phyloP scores from a whole-genome alignment of 2,329 filamentous ascomycete genomes.

The Raffaelea albimanens region DNA sequence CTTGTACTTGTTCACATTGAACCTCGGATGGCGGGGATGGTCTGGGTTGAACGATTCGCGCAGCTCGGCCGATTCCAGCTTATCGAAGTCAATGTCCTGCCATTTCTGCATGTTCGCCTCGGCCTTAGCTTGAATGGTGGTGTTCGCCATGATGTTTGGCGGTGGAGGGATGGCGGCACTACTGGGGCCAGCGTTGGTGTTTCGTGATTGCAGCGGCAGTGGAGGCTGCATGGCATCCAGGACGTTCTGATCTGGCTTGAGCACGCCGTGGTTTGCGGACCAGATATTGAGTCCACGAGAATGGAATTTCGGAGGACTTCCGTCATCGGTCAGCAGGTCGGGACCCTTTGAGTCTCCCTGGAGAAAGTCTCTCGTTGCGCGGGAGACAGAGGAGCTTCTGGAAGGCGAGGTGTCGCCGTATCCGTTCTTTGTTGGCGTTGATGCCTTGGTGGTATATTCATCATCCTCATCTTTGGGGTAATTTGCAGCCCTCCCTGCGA shows the following conservation, averaged over 20 bases:
- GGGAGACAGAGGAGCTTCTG: no score
- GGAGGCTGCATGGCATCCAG: background rate
- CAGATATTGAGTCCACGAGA: conserved; percentile 6
- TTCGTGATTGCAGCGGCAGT: background rate
- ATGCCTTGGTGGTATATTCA: no score
- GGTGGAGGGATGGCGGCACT: no score
- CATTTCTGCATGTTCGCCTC: no score
- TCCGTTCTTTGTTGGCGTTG: no score
- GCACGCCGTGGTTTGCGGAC: conserved; percentile 8
- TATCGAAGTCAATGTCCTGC: no score
- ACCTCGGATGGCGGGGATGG: conserved; percentile 18
- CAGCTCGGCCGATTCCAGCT: background rate
- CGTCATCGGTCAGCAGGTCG: conserved; percentile 13
- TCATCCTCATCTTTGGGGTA: no score
- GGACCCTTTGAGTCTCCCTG: conserved; percentile 13
- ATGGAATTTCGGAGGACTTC: background rate
- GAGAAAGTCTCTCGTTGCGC: conserved; percentile 9
- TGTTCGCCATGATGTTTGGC: no score
- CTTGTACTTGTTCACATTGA: conserved; percentile 37
- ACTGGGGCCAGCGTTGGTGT: background rate
- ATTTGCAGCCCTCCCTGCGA: no score
- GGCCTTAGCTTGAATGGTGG: no score
- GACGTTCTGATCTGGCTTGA: background rate
- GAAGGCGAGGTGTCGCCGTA: no score
- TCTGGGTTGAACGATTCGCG: background rate